Conservation (phyloP, 2,329 filamentous ascomycete genomes). For the Aspergillus arachidicola region DNA sequence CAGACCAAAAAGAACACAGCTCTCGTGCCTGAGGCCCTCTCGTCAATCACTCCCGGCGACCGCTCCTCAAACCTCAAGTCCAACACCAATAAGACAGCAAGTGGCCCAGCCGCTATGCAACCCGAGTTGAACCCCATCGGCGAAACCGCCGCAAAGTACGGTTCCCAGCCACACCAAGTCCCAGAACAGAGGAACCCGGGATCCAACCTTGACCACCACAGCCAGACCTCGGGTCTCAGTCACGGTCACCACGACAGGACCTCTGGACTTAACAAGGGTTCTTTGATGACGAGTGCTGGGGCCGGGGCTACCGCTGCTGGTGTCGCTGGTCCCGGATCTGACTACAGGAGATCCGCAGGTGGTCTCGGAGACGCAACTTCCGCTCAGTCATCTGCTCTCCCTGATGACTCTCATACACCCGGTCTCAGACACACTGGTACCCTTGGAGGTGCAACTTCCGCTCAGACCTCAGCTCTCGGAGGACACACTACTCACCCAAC, state of each 20-base stretch:
- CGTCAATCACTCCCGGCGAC: conserved; percentile 9
- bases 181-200: background rate
- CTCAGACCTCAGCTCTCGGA: background rate
- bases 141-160: background rate
- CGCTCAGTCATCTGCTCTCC: background rate
- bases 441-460: background rate
- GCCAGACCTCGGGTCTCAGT: background rate
- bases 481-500: background rate
- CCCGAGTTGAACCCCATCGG: conserved; percentile 10
- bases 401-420: background rate
- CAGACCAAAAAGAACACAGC: conserved; percentile 26
- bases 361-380: background rate
- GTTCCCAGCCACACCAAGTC: background rate
- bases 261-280: background rate
- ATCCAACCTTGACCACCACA: background rate
- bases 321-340: background rate
- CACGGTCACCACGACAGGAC: background rate
- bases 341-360: background rate
- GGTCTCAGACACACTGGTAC: background rate
- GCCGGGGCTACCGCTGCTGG: background rate
- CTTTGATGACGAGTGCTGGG: background rate
- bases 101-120: conserved; percentile 1
- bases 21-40: conserved; percentile 18
- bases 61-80: background rate
- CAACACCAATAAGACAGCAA: background rate